Conservation (phyloP, 129 eudicot species). For the Lactuca sativa region DNA sequence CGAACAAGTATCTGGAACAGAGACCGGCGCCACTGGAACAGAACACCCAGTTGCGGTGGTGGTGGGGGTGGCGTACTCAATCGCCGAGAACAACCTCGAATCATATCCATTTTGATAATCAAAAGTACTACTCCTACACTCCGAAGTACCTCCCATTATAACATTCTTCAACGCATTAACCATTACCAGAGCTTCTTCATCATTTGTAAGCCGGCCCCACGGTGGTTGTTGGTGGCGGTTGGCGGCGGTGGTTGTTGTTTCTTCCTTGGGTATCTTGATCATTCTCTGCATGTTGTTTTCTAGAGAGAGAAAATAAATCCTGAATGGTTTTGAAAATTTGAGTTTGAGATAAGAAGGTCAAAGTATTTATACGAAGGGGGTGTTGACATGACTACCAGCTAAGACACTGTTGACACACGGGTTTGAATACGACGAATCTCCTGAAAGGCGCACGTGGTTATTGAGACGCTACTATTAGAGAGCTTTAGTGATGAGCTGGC, state of each 20-base stretch:
- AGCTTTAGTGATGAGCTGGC: slow-evolving; percentile 28
- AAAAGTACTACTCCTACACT: not conserved
- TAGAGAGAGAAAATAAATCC: slow-evolving; percentile 24
- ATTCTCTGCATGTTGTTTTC: slow-evolving; percentile 42
- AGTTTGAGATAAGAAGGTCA: slow-evolving; percentile 21
- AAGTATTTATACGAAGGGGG: slow-evolving; percentile 28
- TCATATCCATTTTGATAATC: slow-evolving; percentile 20
- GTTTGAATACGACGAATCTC: slow-evolving; percentile 5
- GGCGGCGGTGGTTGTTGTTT: slow-evolving; percentile 7
- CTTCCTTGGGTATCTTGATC: slow-evolving; percentile 17
- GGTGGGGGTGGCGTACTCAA: not conserved
- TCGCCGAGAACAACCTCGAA: slow-evolving; percentile 11
- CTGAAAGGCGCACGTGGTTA: slow-evolving; percentile 23
- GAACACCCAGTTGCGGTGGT: not conserved
- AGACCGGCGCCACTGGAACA: slow-evolving; percentile 22
- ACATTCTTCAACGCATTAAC: slow-evolving; percentile 60
- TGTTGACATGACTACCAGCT: slow-evolving; percentile 44
- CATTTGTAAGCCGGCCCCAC: slow-evolving; percentile 41
- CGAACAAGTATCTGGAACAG: slow-evolving; percentile 42
- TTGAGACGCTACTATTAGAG: not conserved
- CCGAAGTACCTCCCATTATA: slow-evolving; percentile 35
- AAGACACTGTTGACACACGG: slow-evolving; percentile 46
- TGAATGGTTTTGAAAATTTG: not conserved
- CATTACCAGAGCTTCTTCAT: slow-evolving; percentile 54
- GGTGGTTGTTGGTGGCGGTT: slow-evolving; percentile 19